Base-by-base conservation (phyloP, 1,284 basidiomycete genomes). In the Heterobasidion parviporum region DNA sequence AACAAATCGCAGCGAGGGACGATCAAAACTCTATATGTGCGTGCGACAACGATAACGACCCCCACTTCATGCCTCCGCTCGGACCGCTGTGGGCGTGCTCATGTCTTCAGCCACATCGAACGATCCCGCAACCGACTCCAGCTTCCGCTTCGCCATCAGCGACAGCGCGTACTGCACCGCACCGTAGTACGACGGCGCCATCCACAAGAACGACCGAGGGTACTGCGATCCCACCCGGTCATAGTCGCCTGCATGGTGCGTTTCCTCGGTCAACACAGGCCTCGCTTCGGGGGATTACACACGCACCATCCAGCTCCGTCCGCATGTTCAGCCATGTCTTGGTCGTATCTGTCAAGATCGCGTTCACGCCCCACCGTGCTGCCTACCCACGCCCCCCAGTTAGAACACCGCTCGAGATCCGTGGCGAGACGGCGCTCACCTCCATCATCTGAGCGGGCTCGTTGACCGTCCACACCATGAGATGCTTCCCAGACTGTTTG, bases 381-480 rank as follows among this genome's bases (percentile, higher is more conserved):
- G 92, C 93, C 87, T 89, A 60, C 8, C 32, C 36, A 36, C 32
- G 45, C n/a, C 12, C 6, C 18, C 7, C n/a, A 12, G 18, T 15
- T 32, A 16, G 18, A 20, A 10, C 46, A 16, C 33, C 35, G 26
- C 10, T 33, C 34, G 7, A 1, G 16, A 53, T 45, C 45, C 20
- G 16, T 44, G 33, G 18, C 10, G 18, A 20, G 48, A 14, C 32
- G 26, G 12, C 45, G 72, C 80, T 53, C 26, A 83, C 88, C 81
- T 98, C 92, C 75, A 96, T 89, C 95, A 99, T 98, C 68, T 96
- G 87, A 58, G 85, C 83, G 9, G 85, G 83, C 50, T 88, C 81
- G 68, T 98, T 99, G 34, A 98, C 95, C 0, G 96, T 99, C 97
- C 97, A 99, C 10, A 95, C 92, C 81, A 94, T 87, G 50, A 98